Conservation (phyloP, 108 stramenopile genomes). For the Cyclotella baltica region DNA sequence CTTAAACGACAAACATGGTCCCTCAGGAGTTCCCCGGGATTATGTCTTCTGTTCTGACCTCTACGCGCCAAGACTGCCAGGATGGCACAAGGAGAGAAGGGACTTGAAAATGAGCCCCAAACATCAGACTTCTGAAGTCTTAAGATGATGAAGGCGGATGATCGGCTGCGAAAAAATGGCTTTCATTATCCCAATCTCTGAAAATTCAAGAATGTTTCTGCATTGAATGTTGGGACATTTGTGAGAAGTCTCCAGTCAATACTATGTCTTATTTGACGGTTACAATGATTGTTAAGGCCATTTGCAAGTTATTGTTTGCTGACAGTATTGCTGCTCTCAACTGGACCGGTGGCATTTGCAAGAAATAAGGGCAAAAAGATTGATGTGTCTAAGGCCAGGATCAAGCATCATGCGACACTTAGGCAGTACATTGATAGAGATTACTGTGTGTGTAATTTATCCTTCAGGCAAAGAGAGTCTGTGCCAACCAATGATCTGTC, state of each 20-base stretch:
- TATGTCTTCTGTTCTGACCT: neutral
- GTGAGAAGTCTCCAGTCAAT: neutral
- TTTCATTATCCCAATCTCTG: neutral
- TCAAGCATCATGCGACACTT: no score
- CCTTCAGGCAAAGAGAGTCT: no score
- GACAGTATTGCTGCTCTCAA: no score
- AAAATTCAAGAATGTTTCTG: neutral
- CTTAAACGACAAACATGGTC: neutral
- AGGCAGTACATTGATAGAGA: no score
- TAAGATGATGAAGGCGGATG: neutral
- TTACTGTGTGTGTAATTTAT: no score
- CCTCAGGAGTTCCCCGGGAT: neutral
- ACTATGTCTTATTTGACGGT: neutral
- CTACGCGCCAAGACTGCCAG: neutral
- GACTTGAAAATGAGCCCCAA: neutral
- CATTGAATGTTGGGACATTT: neutral
- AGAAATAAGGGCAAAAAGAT: no score
- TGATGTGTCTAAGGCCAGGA: no score
- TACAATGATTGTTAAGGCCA: neutral
- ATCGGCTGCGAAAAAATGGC: neutral
- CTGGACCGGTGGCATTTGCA: no score
- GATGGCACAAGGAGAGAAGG: neutral
- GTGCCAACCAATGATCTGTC: no score
- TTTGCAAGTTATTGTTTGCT: no score
- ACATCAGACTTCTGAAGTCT: neutral